Evolutionary conservation across 2,329 filamentous ascomycete genomes (phyloP).

Genomic region (Fusarium concolor): DNA sequence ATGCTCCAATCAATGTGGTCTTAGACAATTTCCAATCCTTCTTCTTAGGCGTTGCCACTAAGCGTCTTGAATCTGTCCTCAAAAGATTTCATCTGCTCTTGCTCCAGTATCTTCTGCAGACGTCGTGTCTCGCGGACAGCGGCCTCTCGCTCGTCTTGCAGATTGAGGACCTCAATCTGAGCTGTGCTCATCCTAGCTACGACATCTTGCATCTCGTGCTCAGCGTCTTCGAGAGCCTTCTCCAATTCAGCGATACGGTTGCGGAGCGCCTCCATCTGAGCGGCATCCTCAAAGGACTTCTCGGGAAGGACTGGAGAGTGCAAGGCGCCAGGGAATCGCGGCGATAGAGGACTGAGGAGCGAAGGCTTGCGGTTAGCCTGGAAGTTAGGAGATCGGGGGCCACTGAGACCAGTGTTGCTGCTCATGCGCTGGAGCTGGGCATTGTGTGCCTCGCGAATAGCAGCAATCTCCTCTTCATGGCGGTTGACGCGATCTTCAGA

Average conservation of each 20-base stretch:
- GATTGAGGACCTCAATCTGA: conserved; percentile 84
- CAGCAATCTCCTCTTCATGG: conserved; percentile 86
- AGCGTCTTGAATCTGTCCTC: conserved; percentile 54
- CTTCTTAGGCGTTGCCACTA: conserved; percentile 42
- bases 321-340: conserved; percentile 51
- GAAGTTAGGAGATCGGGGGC: conserved; percentile 50
- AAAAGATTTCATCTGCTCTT: conserved; percentile 68
- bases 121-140: conserved; percentile 77
- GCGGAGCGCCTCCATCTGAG: conserved; percentile 80
- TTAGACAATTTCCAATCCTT: conserved; percentile 12
- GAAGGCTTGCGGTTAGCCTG: conserved; percentile 50
- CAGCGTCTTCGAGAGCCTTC: conserved; percentile 68
- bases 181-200: conserved; percentile 82
- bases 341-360: conserved; percentile 52
- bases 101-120: conserved; percentile 74
- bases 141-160: conserved; percentile 80
- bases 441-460: conserved; percentile 81
- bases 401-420: conserved; percentile 53
- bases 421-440: conserved; percentile 81
- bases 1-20: conserved; percentile 21
- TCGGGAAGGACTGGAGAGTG: conserved; percentile 64
- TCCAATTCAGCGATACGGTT: conserved; percentile 87
- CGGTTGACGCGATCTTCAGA: conserved; percentile 85
- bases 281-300: conserved; percentile 77
- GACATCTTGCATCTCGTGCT: conserved; percentile 85